Evolutionary conservation across 2,329 filamentous ascomycete species (phyloP).

Genomic region (Chrysoporthe austroafricana): DNA sequence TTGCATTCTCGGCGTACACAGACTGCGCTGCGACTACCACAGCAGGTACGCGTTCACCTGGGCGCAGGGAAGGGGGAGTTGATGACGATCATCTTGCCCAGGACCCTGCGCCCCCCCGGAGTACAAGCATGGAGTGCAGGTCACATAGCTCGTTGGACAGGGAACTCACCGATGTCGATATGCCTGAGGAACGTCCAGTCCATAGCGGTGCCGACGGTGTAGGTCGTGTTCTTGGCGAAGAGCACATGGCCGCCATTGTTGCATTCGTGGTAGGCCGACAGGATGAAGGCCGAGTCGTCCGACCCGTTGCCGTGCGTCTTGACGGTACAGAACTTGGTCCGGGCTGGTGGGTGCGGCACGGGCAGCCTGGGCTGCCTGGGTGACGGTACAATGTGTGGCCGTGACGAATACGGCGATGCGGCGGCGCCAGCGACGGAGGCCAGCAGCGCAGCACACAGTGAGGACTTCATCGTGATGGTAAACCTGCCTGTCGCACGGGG

Average conservation of each 20-base stretch:
- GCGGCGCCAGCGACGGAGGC: slow-evolving; percentile 28
- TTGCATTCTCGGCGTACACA: slow-evolving; percentile 13
- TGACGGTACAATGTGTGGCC: slow-evolving; percentile 31
- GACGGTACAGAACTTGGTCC: slow-evolving; percentile 55
- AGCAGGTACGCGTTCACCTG: slow-evolving; percentile 27
- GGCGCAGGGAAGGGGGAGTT: slow-evolving; percentile 13
- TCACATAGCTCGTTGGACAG: not conserved
- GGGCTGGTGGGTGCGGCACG: slow-evolving; percentile 34
- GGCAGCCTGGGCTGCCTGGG: slow-evolving; percentile 35
- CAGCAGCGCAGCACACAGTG: slow-evolving; percentile 29
- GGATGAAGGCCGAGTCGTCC: slow-evolving; percentile 42
- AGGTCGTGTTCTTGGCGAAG: slow-evolving; percentile 56
- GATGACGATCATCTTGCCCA: not conserved
- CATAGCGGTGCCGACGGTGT: slow-evolving; percentile 64
- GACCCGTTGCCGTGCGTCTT: slow-evolving; percentile 54
- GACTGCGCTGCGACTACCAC: not conserved
- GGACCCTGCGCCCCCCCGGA: not conserved
- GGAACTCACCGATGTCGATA: slow-evolving; percentile 59
- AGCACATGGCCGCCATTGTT: slow-evolving; percentile 65
- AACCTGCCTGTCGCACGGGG: not conserved
- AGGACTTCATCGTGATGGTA: slow-evolving; percentile 30
- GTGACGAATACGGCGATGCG: slow-evolving; percentile 27
- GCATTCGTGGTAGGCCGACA: slow-evolving; percentile 56
- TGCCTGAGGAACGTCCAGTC: slow-evolving; percentile 65
- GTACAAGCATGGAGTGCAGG: not conserved